Conservation (phyloP, 139 green algal species). For the Dunaliella primolecta region DNA sequence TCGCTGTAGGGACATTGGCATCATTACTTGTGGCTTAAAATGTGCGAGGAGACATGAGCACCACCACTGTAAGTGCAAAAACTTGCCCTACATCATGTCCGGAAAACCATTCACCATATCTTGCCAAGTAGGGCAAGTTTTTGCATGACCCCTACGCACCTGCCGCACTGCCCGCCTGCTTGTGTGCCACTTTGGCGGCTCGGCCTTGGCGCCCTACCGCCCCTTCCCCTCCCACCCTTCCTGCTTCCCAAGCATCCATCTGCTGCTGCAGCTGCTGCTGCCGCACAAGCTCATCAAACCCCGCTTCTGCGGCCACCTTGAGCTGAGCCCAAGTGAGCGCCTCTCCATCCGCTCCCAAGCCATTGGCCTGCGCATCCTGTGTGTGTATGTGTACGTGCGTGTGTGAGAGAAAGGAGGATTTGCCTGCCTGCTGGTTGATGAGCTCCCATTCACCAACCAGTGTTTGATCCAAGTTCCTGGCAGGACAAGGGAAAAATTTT, state of each 20-base stretch:
- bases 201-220: background rate
- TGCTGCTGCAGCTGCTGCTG: constrained; percentile 34
- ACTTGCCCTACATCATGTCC: no score
- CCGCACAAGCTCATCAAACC: constrained; percentile 57
- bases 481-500: no score
- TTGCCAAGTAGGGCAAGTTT: no score
- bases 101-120: no score
- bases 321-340: constrained; percentile 55
- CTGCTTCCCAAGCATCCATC: background rate
- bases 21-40: no score
- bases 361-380: background rate
- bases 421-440: no score
- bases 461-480: no score
- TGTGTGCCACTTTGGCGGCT: background rate
- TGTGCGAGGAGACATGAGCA: no score
- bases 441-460: no score
- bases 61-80: no score
- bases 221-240: background rate
- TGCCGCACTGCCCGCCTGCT: constrained; percentile 1
- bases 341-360: constrained; percentile 4
- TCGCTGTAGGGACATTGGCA: no score
- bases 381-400: background rate
- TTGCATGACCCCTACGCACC: no score
- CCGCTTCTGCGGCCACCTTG: constrained; percentile 50
- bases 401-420: background rate